Base-by-base conservation (phyloP, 306 rosid species). In the Amphicarpaea edgeworthii region DNA sequence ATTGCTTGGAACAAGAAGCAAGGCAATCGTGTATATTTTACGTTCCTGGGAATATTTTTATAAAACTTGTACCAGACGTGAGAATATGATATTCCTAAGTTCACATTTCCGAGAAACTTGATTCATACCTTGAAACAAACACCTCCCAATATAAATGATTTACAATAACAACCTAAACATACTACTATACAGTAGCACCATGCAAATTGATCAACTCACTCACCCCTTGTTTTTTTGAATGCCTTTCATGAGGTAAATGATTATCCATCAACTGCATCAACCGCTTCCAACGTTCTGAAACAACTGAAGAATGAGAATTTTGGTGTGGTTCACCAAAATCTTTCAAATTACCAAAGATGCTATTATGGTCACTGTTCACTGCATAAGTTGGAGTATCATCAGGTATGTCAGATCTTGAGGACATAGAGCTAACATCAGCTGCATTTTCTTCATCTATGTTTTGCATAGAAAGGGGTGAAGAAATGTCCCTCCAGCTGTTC, bases 161-260 rank as follows among this genome's bases (percentile, higher is more conserved):
- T 3, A 30, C 37, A 54, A 21, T 23, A 3, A 30, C 37, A 54
- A 21, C n/a, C 3, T 6, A 58, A 26, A 7, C 41, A 28, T 58
- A 14, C 1, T 58, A 14, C 1, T 12, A 61, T 59, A 34, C 16
- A 40, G 19, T 21, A 68, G 42, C 74, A 81, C 34, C 14, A 66
- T n/a, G n/a, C n/a, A n/a, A n/a, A n/a, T n/a, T n/a, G n/a, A n/a
- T n/a, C n/a, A 62, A 65, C 50, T 20, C 3, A 78, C 86, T 78
- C 49, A 90, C 97, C 91, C 83, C 68, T 60, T 42, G 30, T 38
- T 80, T 72, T 67, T 72, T 79, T 32, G 81, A 62, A 60, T 62
- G 61, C 42, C 0, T 54, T 60, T 64, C 77, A 59, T 28, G 42
- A 21, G 82, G 66, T 37, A 55, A 57, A 58, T 41, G 79, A 60